phyloP scores from a whole-genome alignment of 2,329 filamentous ascomycete species.

The Didymella segeticola region DNA sequence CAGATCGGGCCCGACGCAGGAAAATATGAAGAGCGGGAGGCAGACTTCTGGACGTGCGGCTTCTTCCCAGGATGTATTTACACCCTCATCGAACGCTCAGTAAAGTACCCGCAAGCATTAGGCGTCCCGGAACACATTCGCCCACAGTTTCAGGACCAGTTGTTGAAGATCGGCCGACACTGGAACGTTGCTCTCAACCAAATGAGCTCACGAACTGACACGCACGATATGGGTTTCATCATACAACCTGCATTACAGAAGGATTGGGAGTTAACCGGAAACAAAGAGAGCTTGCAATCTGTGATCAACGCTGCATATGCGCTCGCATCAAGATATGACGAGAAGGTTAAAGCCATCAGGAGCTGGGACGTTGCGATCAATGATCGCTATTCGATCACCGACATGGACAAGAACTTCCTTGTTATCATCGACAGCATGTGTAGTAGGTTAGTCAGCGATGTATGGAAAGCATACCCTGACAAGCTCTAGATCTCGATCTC shows the following conservation, averaged over 20 bases:
- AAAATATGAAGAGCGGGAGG: conserved; percentile 44
- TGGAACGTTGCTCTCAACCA: conserved; percentile 42
- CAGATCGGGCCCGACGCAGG: conserved; percentile 34
- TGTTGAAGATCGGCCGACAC: conserved; percentile 38
- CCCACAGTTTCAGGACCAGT: conserved; percentile 28
- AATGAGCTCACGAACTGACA: conserved; percentile 54
- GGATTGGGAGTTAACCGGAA: conserved; percentile 57
- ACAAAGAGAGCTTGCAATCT: conserved; percentile 48
- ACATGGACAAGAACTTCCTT: conserved; percentile 47
- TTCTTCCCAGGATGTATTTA: conserved; percentile 48
- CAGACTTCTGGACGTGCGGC: conserved; percentile 47
- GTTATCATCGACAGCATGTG: conserved; percentile 56
- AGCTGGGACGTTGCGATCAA: conserved; percentile 57
- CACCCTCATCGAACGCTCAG: conserved; percentile 39
- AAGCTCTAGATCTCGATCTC: conserved; percentile 46
- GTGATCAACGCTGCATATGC: conserved; percentile 55
- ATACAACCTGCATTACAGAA: conserved; percentile 56
- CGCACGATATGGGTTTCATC: conserved; percentile 64
- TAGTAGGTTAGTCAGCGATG: conserved; percentile 27
- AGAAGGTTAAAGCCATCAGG: conserved; percentile 53
- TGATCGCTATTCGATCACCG: conserved; percentile 46
- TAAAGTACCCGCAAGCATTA: conserved; percentile 38
- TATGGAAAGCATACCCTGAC: background rate
- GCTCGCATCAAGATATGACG: conserved; percentile 53
- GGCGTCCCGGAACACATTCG: conserved; percentile 27